Evolutionary conservation across 208 protist genomes (phyloP).

Genomic region (Lotmaria passim): DNA sequence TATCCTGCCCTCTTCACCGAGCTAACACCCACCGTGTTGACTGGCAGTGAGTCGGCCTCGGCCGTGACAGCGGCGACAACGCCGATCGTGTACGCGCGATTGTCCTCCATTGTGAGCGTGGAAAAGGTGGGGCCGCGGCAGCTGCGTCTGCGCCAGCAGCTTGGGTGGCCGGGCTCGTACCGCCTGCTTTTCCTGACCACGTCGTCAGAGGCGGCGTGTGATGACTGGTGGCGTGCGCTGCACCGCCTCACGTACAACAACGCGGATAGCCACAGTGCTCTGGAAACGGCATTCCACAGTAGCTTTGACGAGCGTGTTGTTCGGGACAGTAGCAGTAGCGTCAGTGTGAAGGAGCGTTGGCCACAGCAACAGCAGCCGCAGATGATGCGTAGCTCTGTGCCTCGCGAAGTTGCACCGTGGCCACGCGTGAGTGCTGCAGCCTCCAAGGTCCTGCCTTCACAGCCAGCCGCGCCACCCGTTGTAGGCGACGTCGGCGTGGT

Average conservation of each 20-base stretch:
- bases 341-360: not conserved
- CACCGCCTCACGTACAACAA: conserved; percentile 21
- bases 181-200: conserved; percentile 20
- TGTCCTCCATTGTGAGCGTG: conserved; percentile 29
- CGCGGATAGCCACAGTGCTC: not conserved
- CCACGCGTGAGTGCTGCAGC: not conserved
- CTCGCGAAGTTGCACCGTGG: not conserved
- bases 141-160: conserved; percentile 28
- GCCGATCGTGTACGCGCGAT: conserved; percentile 28
- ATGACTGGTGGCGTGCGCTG: conserved; percentile 35
- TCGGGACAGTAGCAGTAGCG: not conserved
- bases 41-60: conserved; percentile 18
- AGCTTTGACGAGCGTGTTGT: not conserved
- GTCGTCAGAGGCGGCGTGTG: conserved; percentile 12
- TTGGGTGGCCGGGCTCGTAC: conserved; percentile 11
- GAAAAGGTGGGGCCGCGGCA: conserved; percentile 31
- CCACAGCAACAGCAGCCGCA: not conserved
- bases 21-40: conserved; percentile 31
- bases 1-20: conserved; percentile 30
- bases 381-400: not conserved
- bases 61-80: not conserved
- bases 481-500: not conserved
- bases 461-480: not conserved
- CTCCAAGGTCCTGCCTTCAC: not conserved
- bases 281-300: not conserved